These are phyloP conservation scores for Russula lepida DNA, from an alignment of 768 basidiomycete genomes.

Conservation along the genomic window DNA sequence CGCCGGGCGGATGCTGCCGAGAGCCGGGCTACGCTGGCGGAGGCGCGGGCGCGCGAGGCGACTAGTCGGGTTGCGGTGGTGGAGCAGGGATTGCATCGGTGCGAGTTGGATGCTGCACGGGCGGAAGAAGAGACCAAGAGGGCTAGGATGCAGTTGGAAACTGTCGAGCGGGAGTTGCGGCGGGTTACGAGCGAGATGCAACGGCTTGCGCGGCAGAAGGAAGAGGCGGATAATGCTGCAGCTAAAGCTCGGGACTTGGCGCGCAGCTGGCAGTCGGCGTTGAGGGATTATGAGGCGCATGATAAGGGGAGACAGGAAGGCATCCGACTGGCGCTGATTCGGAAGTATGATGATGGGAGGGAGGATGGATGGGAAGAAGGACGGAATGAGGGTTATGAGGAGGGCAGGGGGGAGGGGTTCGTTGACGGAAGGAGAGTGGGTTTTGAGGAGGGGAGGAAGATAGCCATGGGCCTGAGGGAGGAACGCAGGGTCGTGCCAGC, in stretches of 20 bases:
- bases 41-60: constrained; percentile 14
- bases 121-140: constrained; percentile 21
- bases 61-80: not conserved
- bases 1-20: constrained; percentile 20
- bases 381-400: constrained; percentile 15
- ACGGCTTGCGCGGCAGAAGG: constrained; percentile 17
- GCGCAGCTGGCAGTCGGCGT: constrained; percentile 17
- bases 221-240: constrained; percentile 18
- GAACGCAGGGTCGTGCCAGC: constrained; percentile 4
- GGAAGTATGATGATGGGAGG: constrained; percentile 19
- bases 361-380: constrained; percentile 21
- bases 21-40: constrained; percentile 19
- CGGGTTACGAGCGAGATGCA: constrained; percentile 16
- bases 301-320: constrained; percentile 20
- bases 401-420: constrained; percentile 16
- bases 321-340: constrained; percentile 14
- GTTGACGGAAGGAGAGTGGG: constrained; percentile 13
- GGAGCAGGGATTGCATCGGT: constrained; percentile 19
- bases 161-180: constrained; percentile 19
- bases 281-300: constrained; percentile 18
- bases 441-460: constrained; percentile 13
- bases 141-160: constrained; percentile 20
- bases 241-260: constrained; percentile 21
- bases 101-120: constrained; percentile 17
- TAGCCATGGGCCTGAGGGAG: constrained; percentile 8